These are phyloP conservation scores for Tubosaeta sp. DNA, from an alignment of 768 basidiomycete species.

Conservation along the genomic window DNA sequence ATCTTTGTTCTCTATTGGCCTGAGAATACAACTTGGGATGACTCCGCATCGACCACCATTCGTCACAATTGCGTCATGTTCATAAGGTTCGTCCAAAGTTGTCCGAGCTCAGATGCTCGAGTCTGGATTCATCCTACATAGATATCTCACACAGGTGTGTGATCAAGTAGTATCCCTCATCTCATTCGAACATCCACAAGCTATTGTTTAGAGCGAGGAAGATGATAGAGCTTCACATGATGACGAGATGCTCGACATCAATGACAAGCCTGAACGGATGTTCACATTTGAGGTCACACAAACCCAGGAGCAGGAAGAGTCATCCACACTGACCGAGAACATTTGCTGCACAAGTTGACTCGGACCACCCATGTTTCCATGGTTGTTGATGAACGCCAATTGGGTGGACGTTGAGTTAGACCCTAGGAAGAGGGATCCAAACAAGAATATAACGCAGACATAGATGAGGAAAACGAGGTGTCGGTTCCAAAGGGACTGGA, in stretches of 20 bases:
- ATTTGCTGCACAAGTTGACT: slow-evolving; percentile 21
- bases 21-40: slow-evolving; percentile 55
- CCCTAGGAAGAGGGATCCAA: slow-evolving; percentile 23
- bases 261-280: slow-evolving; percentile 43
- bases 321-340: slow-evolving; percentile 26
- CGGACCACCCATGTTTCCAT: slow-evolving; percentile 25
- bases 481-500: slow-evolving; percentile 15
- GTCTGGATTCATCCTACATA: slow-evolving; percentile 10
- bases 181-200: slow-evolving; percentile 34
- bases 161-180: slow-evolving; percentile 41
- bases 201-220: slow-evolving; percentile 43
- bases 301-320: slow-evolving; percentile 52
- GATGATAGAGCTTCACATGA: slow-evolving; percentile 19
- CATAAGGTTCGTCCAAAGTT: slow-evolving; percentile 43
- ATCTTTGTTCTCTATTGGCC: slow-evolving; percentile 60
- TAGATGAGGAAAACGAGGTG: slow-evolving; percentile 24
- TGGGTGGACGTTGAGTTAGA: slow-evolving; percentile 29
- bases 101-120: neutral
- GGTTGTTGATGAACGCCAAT: slow-evolving; percentile 27
- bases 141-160: slow-evolving; percentile 56
- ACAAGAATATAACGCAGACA: slow-evolving; percentile 15
- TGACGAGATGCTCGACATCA: slow-evolving; percentile 25
- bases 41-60: slow-evolving; percentile 41
- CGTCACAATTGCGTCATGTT: slow-evolving; percentile 54
- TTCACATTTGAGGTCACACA: slow-evolving; percentile 52